A percentile compares a stretch with the other conserved stretches of the same genome.
Evolutionary conservation across 1,284 basidiomycete genomes (phyloP).

Genomic region (Golubevia pallescens): DNA sequence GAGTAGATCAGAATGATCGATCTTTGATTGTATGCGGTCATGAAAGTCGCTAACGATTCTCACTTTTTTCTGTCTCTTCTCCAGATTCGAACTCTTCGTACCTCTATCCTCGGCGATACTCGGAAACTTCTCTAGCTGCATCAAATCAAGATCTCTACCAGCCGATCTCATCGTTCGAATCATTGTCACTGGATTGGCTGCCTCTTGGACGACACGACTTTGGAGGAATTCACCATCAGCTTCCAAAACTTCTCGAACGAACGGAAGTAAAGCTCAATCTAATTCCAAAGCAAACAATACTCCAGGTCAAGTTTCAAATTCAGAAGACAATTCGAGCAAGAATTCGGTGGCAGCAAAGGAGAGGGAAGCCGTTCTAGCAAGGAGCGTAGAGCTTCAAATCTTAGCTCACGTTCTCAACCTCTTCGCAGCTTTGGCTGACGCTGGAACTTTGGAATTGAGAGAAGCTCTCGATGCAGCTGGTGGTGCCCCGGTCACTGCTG

Average conservation of each 20-base stretch:
- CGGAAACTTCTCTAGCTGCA: slow-evolving; percentile 25
- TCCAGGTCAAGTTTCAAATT: no score
- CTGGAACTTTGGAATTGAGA: slow-evolving; percentile 71
- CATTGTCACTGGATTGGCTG: slow-evolving; percentile 41
- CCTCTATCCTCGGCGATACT: slow-evolving; percentile 34
- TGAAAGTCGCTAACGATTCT: not conserved
- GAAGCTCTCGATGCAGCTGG: slow-evolving; percentile 24
- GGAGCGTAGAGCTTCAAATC: slow-evolving; percentile 71
- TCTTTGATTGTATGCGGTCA: no score
- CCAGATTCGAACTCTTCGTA: slow-evolving; percentile 24
- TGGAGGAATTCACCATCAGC: slow-evolving; percentile 20
- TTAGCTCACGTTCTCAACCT: slow-evolving; percentile 77
- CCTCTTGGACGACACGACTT: slow-evolving; percentile 42
- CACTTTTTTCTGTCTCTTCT: not conserved
- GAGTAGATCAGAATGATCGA: no score
- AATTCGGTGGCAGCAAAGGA: not conserved
- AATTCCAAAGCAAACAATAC: no score
- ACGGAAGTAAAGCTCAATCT: not conserved
- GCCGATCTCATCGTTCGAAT: slow-evolving; percentile 50
- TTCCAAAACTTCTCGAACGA: no score
- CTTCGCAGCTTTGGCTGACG: slow-evolving; percentile 73
- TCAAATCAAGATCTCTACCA: slow-evolving; percentile 26
- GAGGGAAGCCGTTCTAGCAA: slow-evolving; percentile 53
- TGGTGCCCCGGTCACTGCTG: slow-evolving; percentile 1
- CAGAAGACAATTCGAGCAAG: not conserved